These are phyloP conservation scores for Spathaspora gorwiae DNA, from an alignment of 805 yeast genomes.

Conservation along the genomic window DNA sequence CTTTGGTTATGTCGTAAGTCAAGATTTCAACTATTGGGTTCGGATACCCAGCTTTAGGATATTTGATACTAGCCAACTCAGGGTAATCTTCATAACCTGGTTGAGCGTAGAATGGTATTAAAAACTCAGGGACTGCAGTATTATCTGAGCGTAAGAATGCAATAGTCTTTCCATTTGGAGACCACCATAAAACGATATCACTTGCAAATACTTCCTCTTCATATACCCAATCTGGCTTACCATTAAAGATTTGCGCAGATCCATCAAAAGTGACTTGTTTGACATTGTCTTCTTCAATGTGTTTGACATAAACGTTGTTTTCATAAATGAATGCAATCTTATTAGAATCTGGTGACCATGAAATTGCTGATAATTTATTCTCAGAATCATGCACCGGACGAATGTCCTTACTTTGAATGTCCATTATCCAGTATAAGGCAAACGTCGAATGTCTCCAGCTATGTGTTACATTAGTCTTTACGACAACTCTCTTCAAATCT, in stretches of 20 bases:
- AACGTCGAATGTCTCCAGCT: constrained; percentile 71
- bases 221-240: constrained; percentile 79
- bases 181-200: constrained; percentile 70
- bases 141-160: constrained; percentile 58
- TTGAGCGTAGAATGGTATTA: constrained; percentile 49
- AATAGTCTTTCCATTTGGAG: constrained; percentile 54
- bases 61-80: constrained; percentile 40
- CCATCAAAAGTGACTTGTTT: constrained; percentile 51
- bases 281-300: constrained; percentile 18
- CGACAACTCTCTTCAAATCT: constrained; percentile 52
- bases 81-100: constrained; percentile 41
- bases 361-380: constrained; percentile 44
- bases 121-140: constrained; percentile 49
- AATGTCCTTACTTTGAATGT: constrained; percentile 37
- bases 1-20: constrained; percentile 32
- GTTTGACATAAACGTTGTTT: constrained; percentile 51
- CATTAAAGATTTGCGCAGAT: constrained; percentile 49
- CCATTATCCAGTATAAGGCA: constrained; percentile 60
- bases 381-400: constrained; percentile 15
- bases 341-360: constrained; percentile 60
- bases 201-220: constrained; percentile 69
- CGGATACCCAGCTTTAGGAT: constrained; percentile 66
- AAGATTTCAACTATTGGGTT: constrained; percentile 54
- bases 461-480: constrained; percentile 57
- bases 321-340: constrained; percentile 52